Percentiles rank a stretch among this genome's conserved stretches.
Evolutionary conservation across 1,284 basidiomycete genomes (phyloP).

Genomic region (Papiliotrema laurentii): DNA sequence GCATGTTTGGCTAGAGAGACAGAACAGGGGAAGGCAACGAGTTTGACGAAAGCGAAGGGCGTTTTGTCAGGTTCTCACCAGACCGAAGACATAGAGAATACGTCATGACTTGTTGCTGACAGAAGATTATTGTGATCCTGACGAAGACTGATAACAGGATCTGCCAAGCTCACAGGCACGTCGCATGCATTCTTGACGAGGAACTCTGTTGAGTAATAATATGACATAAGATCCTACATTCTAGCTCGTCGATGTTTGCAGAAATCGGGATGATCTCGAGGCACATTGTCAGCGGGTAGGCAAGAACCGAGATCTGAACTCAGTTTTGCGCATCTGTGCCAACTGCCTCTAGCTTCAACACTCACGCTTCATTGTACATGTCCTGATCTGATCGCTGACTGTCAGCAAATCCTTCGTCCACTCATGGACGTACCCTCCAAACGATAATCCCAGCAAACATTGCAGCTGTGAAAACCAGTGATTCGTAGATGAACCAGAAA

Average conservation of each 20-base stretch:
- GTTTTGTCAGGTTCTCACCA: background rate
- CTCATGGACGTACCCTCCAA: slow-evolving; percentile 35
- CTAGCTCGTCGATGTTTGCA: too few relatives aligned
- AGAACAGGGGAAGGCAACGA: too few relatives aligned
- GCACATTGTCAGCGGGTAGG: slow-evolving; percentile 2
- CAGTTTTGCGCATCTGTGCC: background rate
- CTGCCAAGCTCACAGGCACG: too few relatives aligned
- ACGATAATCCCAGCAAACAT: slow-evolving; percentile 46
- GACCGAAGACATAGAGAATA: slow-evolving; percentile 5
- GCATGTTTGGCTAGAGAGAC: too few relatives aligned
- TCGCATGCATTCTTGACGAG: too few relatives aligned
- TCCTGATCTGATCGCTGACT: slow-evolving; percentile 11
- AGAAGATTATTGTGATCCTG: too few relatives aligned
- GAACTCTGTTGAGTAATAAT: too few relatives aligned
- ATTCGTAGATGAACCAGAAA: slow-evolving; percentile 39
- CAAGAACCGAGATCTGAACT: slow-evolving; percentile 1
- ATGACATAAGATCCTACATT: too few relatives aligned
- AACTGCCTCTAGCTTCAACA: background rate
- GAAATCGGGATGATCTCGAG: too few relatives aligned
- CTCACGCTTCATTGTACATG: slow-evolving; percentile 13
- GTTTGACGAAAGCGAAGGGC: background rate
- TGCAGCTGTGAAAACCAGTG: slow-evolving; percentile 38
- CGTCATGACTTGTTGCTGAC: too few relatives aligned
- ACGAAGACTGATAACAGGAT: too few relatives aligned
- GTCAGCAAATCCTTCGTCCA: slow-evolving; percentile 1